phyloP scores from a whole-genome alignment of 495 filamentous ascomycete genomes.

The Tetracladium marchalianum region DNA sequence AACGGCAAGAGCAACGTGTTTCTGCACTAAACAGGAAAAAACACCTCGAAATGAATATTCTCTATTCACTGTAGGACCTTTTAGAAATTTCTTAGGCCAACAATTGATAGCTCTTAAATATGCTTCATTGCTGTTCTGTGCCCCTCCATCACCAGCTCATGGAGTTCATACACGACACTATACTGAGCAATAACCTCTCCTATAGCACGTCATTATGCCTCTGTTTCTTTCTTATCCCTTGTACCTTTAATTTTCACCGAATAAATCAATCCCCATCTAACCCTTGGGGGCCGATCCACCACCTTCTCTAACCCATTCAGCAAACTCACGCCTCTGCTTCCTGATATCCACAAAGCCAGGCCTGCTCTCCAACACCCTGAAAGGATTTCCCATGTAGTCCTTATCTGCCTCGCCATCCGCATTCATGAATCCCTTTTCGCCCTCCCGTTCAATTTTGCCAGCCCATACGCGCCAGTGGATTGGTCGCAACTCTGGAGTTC shows the following conservation, averaged over 20 bases:
- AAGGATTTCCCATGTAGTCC: slow-evolving; percentile 42
- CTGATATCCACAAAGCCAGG: slow-evolving; percentile 45
- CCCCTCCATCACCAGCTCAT: too few species aligned
- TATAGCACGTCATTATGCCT: too few species aligned
- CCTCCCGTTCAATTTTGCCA: slow-evolving; percentile 68
- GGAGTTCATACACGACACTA: too few species aligned
- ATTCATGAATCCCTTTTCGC: slow-evolving; percentile 59
- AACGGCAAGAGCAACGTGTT: too few species aligned
- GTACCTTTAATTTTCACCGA: background rate
- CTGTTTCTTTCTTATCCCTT: too few species aligned
- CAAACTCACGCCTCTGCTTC: slow-evolving; percentile 66
- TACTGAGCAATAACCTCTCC: too few species aligned
- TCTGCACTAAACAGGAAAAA: too few species aligned
- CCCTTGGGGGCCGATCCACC: slow-evolving; percentile 4
- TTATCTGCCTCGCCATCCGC: slow-evolving; percentile 48
- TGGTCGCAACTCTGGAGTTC: slow-evolving; percentile 59
- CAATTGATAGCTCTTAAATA: too few species aligned
- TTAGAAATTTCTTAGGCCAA: too few species aligned
- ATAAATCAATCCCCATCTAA: background rate
- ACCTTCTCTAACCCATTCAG: slow-evolving; percentile 52
- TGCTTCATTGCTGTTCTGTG: too few species aligned
- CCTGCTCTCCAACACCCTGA: slow-evolving; percentile 32
- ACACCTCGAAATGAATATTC: too few species aligned
- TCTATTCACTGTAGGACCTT: too few species aligned
- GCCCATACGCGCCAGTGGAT: slow-evolving; percentile 80